Evolutionary conservation across 176 grass and related monocot species (phyloP), one percentile per base, ranked within the genome.

Genomic region (Puccinellia tenuiflora): DNA sequence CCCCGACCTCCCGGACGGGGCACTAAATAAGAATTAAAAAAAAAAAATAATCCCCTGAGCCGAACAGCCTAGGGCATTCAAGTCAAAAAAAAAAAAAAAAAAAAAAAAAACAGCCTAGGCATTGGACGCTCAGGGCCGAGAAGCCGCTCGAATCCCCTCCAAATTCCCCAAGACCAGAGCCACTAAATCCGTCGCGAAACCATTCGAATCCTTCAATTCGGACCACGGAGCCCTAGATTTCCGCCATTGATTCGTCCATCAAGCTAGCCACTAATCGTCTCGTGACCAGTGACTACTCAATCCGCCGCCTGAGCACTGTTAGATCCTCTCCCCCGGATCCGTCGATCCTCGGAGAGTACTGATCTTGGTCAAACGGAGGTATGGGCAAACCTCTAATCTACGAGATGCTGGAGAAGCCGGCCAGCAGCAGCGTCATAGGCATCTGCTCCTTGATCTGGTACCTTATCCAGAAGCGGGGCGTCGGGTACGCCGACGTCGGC

Each of bases 311-410:
- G 65, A 20, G 66, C 17, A 42, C 26, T 35, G 73, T 46, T 4
- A 50, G 45, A 82, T 64, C 53, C 34, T 37, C 46, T 33, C 16
- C 25, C 29, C 51, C 34, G 16, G 77, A 70, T 81, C 87, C 51
- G 24, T 51, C 73, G 8, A 54, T 83, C 34, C 29, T 26, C 16
- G 61, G 47, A 9, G 16, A 67, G 8, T 15, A n/a, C 55, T 16
- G 50, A 33, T 81, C 26, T 37, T 73, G 13, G 29, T 50, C n/a
- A 48, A 21, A 3, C 43, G 57, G 30, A 8, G 17, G 31, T 12
- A 99, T 99, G 97, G 97, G 97, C 16, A 99, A 86, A 64, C 97
- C 97, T 21, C 79, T 99, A 10, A 40, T 96, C 56, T 99, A 94
- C 42, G 93, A 99, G 85, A 90, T 99, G 43, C 11, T 87, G 91